These are phyloP conservation scores for Citrus unshiu DNA, from an alignment of 345 rosid species.

Conservation along the genomic window DNA sequence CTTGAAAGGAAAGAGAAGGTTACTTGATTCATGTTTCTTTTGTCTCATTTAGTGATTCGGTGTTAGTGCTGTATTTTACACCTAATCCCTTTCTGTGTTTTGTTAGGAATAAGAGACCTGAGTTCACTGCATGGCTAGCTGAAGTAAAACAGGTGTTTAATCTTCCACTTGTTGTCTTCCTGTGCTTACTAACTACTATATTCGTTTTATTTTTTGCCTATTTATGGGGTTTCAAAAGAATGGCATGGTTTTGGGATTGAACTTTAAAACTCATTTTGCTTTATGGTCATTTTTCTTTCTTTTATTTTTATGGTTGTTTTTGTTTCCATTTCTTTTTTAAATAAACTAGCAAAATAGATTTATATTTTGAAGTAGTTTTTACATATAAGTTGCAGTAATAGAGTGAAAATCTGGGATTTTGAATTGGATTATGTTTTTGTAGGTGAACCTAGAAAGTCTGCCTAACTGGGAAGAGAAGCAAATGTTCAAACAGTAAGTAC, in stretches of 20 bases:
- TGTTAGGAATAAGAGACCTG: constrained; percentile 92
- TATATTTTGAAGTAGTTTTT: neutral
- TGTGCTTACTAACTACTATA: neutral
- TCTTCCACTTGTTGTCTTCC: neutral
- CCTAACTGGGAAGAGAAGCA: constrained; percentile 99
- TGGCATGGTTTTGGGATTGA: neutral
- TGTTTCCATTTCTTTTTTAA: neutral
- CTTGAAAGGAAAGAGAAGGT: neutral
- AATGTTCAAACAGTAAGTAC: constrained; percentile 78
- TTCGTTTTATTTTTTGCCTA: neutral
- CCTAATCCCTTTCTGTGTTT: neutral
- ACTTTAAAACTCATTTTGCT: neutral
- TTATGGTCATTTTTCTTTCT: neutral
- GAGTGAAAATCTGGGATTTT: neutral
- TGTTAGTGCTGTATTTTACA: neutral
- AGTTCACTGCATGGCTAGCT: constrained; percentile 94
- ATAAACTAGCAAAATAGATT: neutral
- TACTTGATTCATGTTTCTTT: neutral
- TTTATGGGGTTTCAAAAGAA: neutral
- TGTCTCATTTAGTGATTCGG: neutral
- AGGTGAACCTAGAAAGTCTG: constrained; percentile 89
- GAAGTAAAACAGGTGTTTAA: constrained; percentile 81
- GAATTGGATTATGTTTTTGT: constrained; percentile 10
- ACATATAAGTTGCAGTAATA: neutral
- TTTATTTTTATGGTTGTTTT: neutral